phyloP scores from a whole-genome alignment of 805 yeast genomes.

The Deakozyma indianensis region DNA sequence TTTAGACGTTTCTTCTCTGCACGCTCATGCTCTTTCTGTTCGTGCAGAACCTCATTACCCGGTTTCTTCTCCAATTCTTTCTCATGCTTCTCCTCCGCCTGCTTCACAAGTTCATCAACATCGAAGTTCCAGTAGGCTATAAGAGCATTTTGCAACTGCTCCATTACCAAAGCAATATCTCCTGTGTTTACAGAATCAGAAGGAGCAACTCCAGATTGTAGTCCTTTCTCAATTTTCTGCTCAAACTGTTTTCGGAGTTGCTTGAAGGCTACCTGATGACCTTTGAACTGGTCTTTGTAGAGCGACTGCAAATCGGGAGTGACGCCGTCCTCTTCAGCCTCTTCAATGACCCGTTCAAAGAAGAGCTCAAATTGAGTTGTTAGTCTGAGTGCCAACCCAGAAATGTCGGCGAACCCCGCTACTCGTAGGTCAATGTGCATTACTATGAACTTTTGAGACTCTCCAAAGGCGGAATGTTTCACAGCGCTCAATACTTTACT shows the following conservation, averaged over 20 bases:
- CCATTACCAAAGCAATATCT: conserved; percentile 8
- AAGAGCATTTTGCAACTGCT: conserved; percentile 7
- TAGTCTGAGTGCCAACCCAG: conserved; percentile 8
- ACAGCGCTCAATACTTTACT: conserved; percentile 3
- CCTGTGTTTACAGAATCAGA: conserved; percentile 3
- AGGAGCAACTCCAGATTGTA: conserved; percentile 1
- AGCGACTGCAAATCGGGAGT: conserved; percentile 3
- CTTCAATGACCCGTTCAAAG: conserved; percentile 5
- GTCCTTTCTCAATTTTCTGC: conserved; percentile 3
- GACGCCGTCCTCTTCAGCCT: conserved; percentile 7
- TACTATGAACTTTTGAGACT: conserved; percentile 6
- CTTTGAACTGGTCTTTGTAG: conserved; percentile 7
- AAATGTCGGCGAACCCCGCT: conserved; percentile 11
- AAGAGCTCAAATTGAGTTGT: conserved; percentile 8
- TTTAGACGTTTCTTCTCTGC: conserved; percentile 2
- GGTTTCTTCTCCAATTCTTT: conserved; percentile 1
- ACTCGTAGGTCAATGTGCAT: conserved; percentile 9
- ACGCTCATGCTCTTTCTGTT: background rate
- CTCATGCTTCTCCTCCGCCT: conserved; percentile 3
- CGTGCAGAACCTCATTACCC: background rate
- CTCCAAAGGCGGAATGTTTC: conserved; percentile 2
- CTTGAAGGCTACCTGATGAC: conserved; percentile 10
- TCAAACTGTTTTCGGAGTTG: conserved; percentile 9
- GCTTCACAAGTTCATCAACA: conserved; percentile 5
- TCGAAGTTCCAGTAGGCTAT: conserved; percentile 11